Evolutionary conservation across 2,329 filamentous ascomycete species (phyloP), one percentile per base, ranked within the genome.

Genomic region (Sporothrix sp.): DNA sequence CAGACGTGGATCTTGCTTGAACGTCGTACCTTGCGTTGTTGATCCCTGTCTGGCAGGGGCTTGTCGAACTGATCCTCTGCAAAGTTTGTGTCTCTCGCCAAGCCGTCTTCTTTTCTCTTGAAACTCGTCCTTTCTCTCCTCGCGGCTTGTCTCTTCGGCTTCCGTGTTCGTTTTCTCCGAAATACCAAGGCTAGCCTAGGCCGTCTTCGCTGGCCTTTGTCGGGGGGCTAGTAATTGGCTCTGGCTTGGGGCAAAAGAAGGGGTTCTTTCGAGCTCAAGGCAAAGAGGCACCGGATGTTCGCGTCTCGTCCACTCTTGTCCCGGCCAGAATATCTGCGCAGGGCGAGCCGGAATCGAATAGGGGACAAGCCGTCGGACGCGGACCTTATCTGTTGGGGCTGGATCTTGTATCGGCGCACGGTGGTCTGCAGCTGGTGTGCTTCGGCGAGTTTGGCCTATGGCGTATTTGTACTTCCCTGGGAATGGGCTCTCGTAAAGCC

Each of bases 121-220:
- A 11, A 4, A 13, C 4, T 37, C 21, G 21, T 28, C 37, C 44
- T 23, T 37, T 47, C 7, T 8, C 33, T 37, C 13, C 33, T 47
- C 32, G 7, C 43, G 33, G 14, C 43, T 35, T 11, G 30, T 33
- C 42, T 23, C 28, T 43, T 30, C 25, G 30, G 43, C 43, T 36
- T 28, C 20, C 30, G 33, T 45, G 43, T 8, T 36, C 43, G 30
- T 35, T 45, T 45, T 45, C 20, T 45, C 42, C 42, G 42, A 45
- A 45, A 28, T 45, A 13, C 42, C 42, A 45, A 28, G 33, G 43
- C 43, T 45, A 45, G 35, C 28, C 20, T 23, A 45, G 43, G 30
- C 43, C 43, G 33, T 47, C 44, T 33, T 45, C 30, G 8, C n/a
- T n/a, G n/a, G n/a, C n/a, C n/a, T n/a, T 36, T 18, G 13, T 35